Evolutionary conservation across 2,329 filamentous ascomycete genomes (phyloP).

Genomic region (Nannizziopsis arthrosporioides): DNA sequence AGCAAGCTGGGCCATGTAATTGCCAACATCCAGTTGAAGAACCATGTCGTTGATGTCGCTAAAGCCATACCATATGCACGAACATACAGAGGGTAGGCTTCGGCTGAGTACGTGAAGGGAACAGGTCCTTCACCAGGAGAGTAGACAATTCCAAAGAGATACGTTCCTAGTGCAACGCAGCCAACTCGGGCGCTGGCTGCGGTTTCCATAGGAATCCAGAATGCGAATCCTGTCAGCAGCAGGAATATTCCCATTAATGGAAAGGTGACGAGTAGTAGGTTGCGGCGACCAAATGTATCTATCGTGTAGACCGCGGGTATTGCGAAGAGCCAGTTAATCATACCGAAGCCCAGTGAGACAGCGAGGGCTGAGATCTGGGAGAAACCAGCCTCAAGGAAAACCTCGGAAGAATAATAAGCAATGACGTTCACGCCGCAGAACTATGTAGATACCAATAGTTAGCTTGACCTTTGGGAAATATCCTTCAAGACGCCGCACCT

Average conservation of each 20-base stretch:
- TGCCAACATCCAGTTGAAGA: constrained; percentile 45
- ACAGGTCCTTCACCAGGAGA: constrained; percentile 52
- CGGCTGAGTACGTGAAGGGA: constrained; percentile 56
- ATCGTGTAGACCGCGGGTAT: constrained; percentile 55
- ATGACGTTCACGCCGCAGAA: constrained; percentile 44
- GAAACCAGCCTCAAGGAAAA: constrained; percentile 46
- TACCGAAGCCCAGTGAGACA: constrained; percentile 49
- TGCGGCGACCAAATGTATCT: constrained; percentile 55
- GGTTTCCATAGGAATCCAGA: constrained; percentile 36
- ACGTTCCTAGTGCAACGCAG: constrained; percentile 35
- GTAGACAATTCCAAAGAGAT: constrained; percentile 36
- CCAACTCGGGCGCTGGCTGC: constrained; percentile 28
- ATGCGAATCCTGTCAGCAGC: constrained; percentile 43
- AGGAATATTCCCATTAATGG: constrained; percentile 49
- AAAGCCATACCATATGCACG: constrained; percentile 52
- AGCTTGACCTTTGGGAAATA: background rate
- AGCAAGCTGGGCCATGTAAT: constrained; percentile 44
- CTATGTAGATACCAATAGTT: constrained; percentile 17
- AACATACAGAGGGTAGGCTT: constrained; percentile 54
- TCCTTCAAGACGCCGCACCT: constrained; percentile 28
- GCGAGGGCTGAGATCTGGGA: constrained; percentile 41
- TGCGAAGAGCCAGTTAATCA: constrained; percentile 55
- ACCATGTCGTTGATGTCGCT: constrained; percentile 51
- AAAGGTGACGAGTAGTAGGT: constrained; percentile 52
- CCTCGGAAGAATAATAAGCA: constrained; percentile 50